Evolutionary conservation across 2,329 filamentous ascomycete genomes (phyloP).

Genomic region (Penicillium sp.): DNA sequence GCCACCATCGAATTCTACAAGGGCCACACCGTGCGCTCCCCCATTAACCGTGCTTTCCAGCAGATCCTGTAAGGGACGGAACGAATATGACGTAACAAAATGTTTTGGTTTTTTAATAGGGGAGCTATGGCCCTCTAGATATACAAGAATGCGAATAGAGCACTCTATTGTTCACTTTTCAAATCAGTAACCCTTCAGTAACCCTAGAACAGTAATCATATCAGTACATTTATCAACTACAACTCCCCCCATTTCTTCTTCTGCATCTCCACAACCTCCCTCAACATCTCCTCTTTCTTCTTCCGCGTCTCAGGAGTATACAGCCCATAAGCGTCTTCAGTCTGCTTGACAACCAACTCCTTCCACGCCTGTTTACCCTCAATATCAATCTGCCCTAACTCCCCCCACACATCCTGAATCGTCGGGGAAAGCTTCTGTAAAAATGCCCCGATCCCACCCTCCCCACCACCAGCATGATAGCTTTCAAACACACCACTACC

Average conservation of each 20-base stretch:
- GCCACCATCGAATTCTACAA: conserved; percentile 98
- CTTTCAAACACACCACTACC: conserved; percentile 58
- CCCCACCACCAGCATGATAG: conserved; percentile 59
- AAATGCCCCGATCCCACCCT: conserved; percentile 52
- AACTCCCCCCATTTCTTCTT: conserved; percentile 7
- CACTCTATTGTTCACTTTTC: conserved; percentile 4
- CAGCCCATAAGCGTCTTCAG: conserved; percentile 48
- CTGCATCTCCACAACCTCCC: conserved; percentile 25
- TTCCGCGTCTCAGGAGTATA: conserved; percentile 17
- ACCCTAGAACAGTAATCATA: background rate
- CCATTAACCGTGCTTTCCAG: conserved; percentile 95
- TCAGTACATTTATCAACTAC: background rate
- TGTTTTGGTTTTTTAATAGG: conserved; percentile 28
- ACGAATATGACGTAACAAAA: conserved; percentile 20
- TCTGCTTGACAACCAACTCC: conserved; percentile 45
- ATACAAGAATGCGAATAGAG: conserved; percentile 28
- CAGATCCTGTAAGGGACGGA: conserved; percentile 72
- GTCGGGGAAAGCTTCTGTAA: conserved; percentile 57
- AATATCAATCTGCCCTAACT: conserved; percentile 40
- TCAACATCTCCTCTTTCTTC: conserved; percentile 29
- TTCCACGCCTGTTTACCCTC: conserved; percentile 48
- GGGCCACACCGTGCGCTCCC: conserved; percentile 87
- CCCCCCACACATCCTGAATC: conserved; percentile 55
- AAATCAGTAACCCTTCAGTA: background rate
- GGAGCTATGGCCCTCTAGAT: conserved; percentile 26